phyloP scores from a whole-genome alignment of 192 early-diverging fungal species.

The Linnemannia hyalina region DNA sequence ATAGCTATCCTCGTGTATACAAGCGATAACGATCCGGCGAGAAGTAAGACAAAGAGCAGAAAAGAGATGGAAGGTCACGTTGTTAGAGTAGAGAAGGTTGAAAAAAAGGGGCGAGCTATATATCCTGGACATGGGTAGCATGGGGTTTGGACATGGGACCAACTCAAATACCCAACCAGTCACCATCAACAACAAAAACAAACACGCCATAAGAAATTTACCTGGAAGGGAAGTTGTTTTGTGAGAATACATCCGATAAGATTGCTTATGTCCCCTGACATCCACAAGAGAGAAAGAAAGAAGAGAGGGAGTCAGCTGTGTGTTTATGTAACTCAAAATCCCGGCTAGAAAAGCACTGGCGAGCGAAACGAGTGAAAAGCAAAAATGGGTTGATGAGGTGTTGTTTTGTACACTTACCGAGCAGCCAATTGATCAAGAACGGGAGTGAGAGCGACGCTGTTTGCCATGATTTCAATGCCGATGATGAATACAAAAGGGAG shows the following conservation, averaged over 20 bases:
- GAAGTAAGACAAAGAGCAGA: not conserved
- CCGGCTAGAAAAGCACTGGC: not conserved
- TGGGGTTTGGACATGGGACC: slow-evolving; percentile 12
- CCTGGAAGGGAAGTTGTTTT: slow-evolving; percentile 83
- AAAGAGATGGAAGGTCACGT: not conserved
- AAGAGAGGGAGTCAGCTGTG: slow-evolving; percentile 5
- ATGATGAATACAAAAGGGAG: not conserved
- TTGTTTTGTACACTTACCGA: slow-evolving; percentile 53
- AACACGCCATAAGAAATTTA: slow-evolving; percentile 28
- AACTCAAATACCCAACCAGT: slow-evolving; percentile 1
- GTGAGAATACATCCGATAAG: slow-evolving; percentile 79
- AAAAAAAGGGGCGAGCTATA: not conserved
- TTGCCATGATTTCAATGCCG: not conserved
- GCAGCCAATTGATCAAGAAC: slow-evolving; percentile 75
- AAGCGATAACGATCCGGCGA: slow-evolving; percentile 22
- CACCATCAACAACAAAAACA: slow-evolving; percentile 38
- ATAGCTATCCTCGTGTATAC: slow-evolving; percentile 45
- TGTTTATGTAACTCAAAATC: not conserved
- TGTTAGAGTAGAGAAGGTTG: not conserved
- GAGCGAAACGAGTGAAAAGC: not conserved
- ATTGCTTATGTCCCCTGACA: slow-evolving; percentile 77
- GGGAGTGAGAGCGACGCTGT: slow-evolving; percentile 65
- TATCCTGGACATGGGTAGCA: not conserved
- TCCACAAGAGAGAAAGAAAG: slow-evolving; percentile 8
- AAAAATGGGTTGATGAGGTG: not conserved